These are phyloP conservation scores for Porphyridium purpureum DNA, from an alignment of 23 red algal genomes.

Conservation along the genomic window DNA sequence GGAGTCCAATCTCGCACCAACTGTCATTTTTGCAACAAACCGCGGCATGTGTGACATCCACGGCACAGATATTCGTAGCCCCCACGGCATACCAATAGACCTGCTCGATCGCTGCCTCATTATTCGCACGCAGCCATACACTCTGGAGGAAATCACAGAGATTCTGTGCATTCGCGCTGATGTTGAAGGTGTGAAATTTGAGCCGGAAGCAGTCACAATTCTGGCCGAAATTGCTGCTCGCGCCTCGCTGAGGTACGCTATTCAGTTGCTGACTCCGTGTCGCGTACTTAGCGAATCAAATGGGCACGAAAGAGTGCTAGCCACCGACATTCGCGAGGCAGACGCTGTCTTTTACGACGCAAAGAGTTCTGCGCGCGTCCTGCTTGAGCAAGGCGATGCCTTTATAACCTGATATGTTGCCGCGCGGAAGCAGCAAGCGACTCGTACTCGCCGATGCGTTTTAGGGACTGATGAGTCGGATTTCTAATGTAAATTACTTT, in stretches of 20 bases:
- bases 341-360: slow-evolving; percentile 84
- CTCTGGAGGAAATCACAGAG: slow-evolving; percentile 59
- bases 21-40: slow-evolving; percentile 88
- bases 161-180: slow-evolving; percentile 76
- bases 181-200: slow-evolving; percentile 36
- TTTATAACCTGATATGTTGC: slow-evolving; percentile 25
- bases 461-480: no score
- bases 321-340: slow-evolving; percentile 71
- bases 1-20: slow-evolving; percentile 86
- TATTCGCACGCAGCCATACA: slow-evolving; percentile 80
- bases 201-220: slow-evolving; percentile 34
- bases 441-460: no score
- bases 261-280: slow-evolving; percentile 70
- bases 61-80: slow-evolving; percentile 71
- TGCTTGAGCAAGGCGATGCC: slow-evolving; percentile 18
- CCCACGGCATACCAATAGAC: slow-evolving; percentile 91
- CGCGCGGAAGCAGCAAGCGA: no score
- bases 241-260: slow-evolving; percentile 77
- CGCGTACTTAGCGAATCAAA: slow-evolving; percentile 52
- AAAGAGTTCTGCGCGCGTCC: slow-evolving; percentile 50
- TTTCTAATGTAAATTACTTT: no score
- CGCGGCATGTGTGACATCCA: slow-evolving; percentile 80
- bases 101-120: slow-evolving; percentile 91
- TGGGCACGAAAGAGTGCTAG: slow-evolving; percentile 54
- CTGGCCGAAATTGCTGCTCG: slow-evolving; percentile 59